Conservation (phyloP, 306 rosid genomes). For the Dryas alaskensis region DNA sequence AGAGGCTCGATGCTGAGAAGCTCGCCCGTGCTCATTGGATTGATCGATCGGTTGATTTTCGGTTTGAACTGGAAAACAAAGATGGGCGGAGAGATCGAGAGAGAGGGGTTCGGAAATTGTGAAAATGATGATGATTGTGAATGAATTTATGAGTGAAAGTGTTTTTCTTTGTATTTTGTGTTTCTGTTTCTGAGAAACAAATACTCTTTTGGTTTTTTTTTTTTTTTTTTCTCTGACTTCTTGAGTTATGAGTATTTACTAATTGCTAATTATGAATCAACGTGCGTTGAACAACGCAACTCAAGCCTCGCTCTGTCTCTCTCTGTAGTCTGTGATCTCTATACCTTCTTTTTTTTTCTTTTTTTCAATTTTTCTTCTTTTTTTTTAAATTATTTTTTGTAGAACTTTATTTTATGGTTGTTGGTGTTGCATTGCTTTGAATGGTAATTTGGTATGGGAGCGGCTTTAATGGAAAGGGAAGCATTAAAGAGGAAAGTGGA, state of each 20-base stretch:
- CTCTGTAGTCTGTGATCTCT: no score
- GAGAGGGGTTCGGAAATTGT: not conserved
- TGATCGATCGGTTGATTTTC: constrained; percentile 15
- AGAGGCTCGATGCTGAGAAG: constrained; percentile 82
- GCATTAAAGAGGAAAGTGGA: no score
- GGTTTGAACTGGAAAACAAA: not conserved
- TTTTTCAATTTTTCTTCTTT: no score
- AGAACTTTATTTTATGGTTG: no score
- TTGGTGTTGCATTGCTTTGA: no score
- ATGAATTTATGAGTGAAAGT: not conserved
- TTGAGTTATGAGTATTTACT: not conserved
- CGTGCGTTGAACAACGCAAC: no score
- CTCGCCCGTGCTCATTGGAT: constrained; percentile 70
- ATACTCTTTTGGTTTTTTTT: not conserved
- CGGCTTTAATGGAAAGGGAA: no score
- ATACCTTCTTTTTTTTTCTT: no score
- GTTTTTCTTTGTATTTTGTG: not conserved
- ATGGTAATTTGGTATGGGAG: no score
- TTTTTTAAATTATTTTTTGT: no score
- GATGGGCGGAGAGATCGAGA: constrained; percentile 33
- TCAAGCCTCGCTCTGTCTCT: no score
- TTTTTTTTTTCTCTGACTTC: not conserved
- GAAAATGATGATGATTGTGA: not conserved
- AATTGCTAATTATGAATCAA: no score
- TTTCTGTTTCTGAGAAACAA: not conserved